Evolutionary conservation across 2,329 filamentous ascomycete species (phyloP), one percentile per base, ranked within the genome.

Genomic region (Exophiala aquamarina): DNA sequence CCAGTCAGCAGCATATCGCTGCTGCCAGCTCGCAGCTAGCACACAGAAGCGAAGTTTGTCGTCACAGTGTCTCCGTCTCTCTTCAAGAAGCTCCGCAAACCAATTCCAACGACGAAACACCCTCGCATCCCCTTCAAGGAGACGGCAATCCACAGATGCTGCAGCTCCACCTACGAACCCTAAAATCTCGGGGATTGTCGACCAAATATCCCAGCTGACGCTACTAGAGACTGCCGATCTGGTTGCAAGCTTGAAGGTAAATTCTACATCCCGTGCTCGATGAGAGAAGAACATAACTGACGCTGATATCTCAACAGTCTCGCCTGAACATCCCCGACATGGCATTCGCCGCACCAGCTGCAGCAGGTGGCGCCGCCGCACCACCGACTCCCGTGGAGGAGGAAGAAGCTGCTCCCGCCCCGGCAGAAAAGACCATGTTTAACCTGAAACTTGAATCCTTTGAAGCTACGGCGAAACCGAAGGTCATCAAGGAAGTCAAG

Each of bases 401-500:
- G 66, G 87, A 86, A 58, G 89, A 96, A 66, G 91, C 93, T 51
- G 88, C 88, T 1, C 90, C 92, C 28, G 88, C 89, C 2, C 87
- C 86, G 31, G 85, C 90, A 60, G 89, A 93, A 70, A 95, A 97
- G 82, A 97, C 92, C 3, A 81, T 98, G 54, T 99, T 99, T 81
- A 95, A 87, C 69, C 73, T 99, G 58, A 97, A 96, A 77, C 84
- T 99, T 55, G 80, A 88, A 70, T 86, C 86, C 28, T 94, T 97
- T 68, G 94, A 98, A 43, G 79, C 90, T 20, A 79, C 74, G 41
- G 76, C 92, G 57, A 99, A 99, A 79, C 90, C 94, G 63, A 99
- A 99, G 86, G 78, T 98, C 63, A 99, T 98, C 81, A 99, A 99
- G 82, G 93, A 99, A 78, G 81, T 99, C 76, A 99, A 99, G 84